Evolutionary conservation across 106 monocot genomes (phyloP).

Genomic region (Cymbidium sinense): DNA sequence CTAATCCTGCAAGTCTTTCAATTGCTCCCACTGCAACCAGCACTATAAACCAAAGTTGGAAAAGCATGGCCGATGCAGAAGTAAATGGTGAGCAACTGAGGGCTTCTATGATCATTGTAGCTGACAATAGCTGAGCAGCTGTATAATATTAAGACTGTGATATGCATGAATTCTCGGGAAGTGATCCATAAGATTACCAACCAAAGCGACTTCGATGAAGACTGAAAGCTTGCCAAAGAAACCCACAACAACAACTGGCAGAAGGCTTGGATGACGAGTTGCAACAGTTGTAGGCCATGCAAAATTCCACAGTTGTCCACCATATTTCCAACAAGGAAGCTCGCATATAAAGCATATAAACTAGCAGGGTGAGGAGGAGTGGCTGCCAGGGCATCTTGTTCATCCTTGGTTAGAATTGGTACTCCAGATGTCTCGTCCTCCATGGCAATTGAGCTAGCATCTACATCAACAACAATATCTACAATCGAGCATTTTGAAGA

Average conservation of each 20-base stretch:
- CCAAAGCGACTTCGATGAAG: constrained; percentile 68
- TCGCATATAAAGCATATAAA: constrained; percentile 96
- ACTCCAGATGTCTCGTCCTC: too few species aligned
- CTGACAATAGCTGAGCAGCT: constrained; percentile 74
- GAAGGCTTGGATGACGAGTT: constrained; percentile 74
- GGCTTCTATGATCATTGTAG: constrained; percentile 69
- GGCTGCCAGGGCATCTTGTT: too few species aligned
- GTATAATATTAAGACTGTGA: too few species aligned
- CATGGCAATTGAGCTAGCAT: too few species aligned
- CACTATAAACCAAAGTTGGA: too few species aligned
- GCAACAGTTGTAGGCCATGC: constrained; percentile 94
- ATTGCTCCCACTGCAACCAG: too few species aligned
- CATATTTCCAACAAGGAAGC: constrained; percentile 69
- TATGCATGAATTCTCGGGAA: too few species aligned
- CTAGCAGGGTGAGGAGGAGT: too few species aligned
- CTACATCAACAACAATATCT: too few species aligned
- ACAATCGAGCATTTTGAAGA: too few species aligned
- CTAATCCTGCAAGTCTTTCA: constrained; percentile 81
- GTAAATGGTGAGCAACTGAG: constrained; percentile 28
- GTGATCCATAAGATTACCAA: constrained; percentile 82
- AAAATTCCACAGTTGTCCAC: constrained; percentile 96
- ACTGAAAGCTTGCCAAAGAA: constrained; percentile 88
- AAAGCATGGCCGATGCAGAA: constrained; percentile 52
- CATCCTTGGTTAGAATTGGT: too few species aligned
- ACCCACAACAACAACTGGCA: constrained; percentile 88